Evolutionary conservation across 2,329 filamentous ascomycete species (phyloP).

Genomic region (Gaeumannomyces tritici): DNA sequence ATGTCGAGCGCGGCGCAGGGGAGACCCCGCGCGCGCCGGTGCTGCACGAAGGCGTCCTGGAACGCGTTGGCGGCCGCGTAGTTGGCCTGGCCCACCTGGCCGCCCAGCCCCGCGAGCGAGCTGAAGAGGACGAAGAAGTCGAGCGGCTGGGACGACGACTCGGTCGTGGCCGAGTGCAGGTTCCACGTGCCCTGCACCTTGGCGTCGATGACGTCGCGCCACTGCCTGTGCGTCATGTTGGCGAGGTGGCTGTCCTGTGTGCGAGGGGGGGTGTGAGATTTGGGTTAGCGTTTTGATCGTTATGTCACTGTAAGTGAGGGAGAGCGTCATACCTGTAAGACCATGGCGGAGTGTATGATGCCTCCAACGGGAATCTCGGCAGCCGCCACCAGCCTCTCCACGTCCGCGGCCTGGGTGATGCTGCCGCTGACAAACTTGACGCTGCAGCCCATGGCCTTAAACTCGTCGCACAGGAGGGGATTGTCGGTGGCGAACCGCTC

Average conservation of each 20-base stretch:
- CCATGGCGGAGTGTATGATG: slow-evolving; percentile 16
- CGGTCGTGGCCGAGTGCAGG: slow-evolving; percentile 22
- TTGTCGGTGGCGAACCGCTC: slow-evolving; percentile 8
- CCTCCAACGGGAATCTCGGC: slow-evolving; percentile 12
- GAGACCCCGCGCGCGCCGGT: slow-evolving; percentile 15
- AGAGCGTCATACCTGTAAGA: slow-evolving; percentile 5
- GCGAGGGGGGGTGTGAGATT: not conserved
- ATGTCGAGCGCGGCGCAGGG: slow-evolving; percentile 22
- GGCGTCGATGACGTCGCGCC: slow-evolving; percentile 24
- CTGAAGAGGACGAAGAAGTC: slow-evolving; percentile 8
- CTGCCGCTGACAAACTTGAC: slow-evolving; percentile 10
- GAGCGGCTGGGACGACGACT: not conserved
- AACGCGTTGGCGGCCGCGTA: slow-evolving; percentile 24
- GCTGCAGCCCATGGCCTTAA: slow-evolving; percentile 13
- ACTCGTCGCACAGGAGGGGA: slow-evolving; percentile 9
- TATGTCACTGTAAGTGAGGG: not conserved
- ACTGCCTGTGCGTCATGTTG: slow-evolving; percentile 19
- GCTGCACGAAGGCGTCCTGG: slow-evolving; percentile 19
- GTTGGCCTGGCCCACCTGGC: slow-evolving; percentile 16
- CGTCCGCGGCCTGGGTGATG: slow-evolving; percentile 3
- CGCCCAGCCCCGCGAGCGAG: slow-evolving; percentile 7
- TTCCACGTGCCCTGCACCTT: slow-evolving; percentile 30
- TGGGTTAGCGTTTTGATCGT: not conserved
- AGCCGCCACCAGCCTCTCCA: slow-evolving; percentile 8
- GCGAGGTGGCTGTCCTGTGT: slow-evolving; percentile 7